These are phyloP conservation scores for Neonectria sp. DNA, from an alignment of 2,329 filamentous ascomycete species.

Conservation along the genomic window DNA sequence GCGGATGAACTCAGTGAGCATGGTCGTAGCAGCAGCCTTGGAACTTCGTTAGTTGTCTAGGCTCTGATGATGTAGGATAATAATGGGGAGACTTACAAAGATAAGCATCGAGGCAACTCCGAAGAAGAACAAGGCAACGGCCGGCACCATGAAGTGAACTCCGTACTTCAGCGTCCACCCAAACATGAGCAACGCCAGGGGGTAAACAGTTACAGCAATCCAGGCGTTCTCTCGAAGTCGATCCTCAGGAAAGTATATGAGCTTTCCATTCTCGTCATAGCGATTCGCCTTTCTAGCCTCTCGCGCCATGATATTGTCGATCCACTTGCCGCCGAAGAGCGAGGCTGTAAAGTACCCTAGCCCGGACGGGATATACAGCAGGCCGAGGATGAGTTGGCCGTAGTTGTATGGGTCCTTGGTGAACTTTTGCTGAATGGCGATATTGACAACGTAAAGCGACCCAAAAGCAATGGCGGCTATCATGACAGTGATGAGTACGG, in stretches of 20 bases:
- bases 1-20: slow-evolving; percentile 89
- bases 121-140: slow-evolving; percentile 80
- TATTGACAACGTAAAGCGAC: slow-evolving; percentile 82
- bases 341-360: slow-evolving; percentile 81
- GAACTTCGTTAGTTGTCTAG: slow-evolving; percentile 24
- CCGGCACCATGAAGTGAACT: slow-evolving; percentile 74
- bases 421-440: slow-evolving; percentile 82
- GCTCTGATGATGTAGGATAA: not conserved
- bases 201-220: slow-evolving; percentile 80
- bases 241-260: slow-evolving; percentile 83
- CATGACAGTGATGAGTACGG: slow-evolving; percentile 81
- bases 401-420: slow-evolving; percentile 77
- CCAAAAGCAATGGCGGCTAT: slow-evolving; percentile 84
- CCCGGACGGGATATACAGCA: slow-evolving; percentile 83
- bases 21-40: slow-evolving; percentile 78
- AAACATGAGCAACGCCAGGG: slow-evolving; percentile 79
- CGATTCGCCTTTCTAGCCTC: slow-evolving; percentile 80
- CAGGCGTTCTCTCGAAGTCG: slow-evolving; percentile 87
- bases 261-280: slow-evolving; percentile 75
- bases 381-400: slow-evolving; percentile 76
- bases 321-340: slow-evolving; percentile 81
- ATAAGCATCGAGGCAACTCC: slow-evolving; percentile 85
- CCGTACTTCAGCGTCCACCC: slow-evolving; percentile 81
- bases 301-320: slow-evolving; percentile 84
- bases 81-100: slow-evolving; percentile 65